A percentile compares a stretch with the other conserved stretches of the same genome.
These are phyloP conservation scores for Hypoxylon cercidicola DNA, from an alignment of 495 filamentous ascomycete species.

Conservation along the genomic window DNA sequence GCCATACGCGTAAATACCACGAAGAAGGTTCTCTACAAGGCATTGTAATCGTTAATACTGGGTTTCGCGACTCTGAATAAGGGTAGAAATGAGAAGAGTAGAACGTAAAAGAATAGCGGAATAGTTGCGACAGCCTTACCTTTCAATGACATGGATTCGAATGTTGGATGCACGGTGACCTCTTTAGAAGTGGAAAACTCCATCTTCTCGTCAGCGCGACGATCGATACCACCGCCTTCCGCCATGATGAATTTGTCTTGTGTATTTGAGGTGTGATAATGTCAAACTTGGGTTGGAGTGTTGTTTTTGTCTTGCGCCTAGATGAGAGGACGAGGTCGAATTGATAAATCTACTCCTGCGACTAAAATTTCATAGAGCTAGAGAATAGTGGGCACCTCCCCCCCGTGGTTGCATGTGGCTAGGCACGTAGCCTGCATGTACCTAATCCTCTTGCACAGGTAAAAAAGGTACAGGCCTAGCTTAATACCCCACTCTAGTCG, in stretches of 20 bases:
- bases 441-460: too few species aligned
- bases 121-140: slow-evolving; percentile 45
- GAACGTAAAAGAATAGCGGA: too few species aligned
- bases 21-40: slow-evolving; percentile 81
- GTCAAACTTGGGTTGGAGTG: not conserved
- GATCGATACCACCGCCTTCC: slow-evolving; percentile 84
- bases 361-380: slow-evolving; percentile 29
- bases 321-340: slow-evolving; percentile 2
- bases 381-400: not conserved
- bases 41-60: slow-evolving; percentile 7
- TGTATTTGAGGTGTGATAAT: not conserved
- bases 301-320: not conserved
- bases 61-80: not conserved
- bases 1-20: slow-evolving; percentile 98
- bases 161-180: slow-evolving; percentile 80
- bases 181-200: slow-evolving; percentile 98
- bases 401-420: not conserved
- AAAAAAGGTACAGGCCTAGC: too few species aligned
- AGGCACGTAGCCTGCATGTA: not conserved
- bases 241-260: slow-evolving; percentile 70
- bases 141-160: slow-evolving; percentile 75
- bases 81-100: not conserved
- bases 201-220: slow-evolving; percentile 93
- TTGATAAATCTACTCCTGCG: slow-evolving; percentile 7
- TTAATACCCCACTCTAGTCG: not conserved